phyloP scores from a whole-genome alignment of 2,329 filamentous ascomycete genomes.

The Epicoccum nigrum region DNA sequence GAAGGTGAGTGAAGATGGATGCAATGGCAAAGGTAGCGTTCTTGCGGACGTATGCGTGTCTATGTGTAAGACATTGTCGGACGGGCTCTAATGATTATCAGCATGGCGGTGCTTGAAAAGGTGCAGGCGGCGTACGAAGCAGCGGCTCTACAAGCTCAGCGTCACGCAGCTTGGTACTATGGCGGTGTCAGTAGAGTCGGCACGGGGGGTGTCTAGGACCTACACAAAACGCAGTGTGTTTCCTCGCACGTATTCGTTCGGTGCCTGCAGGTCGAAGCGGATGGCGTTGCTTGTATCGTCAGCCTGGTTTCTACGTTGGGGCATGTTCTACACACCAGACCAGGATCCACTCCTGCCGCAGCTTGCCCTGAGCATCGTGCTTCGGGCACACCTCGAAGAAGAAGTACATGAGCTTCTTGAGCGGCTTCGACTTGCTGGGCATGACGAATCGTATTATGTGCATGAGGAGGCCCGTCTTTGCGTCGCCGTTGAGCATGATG shows the following conservation, averaged over 20 bases:
- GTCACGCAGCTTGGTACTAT: conserved; percentile 84
- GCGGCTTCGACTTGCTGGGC: conserved; percentile 93
- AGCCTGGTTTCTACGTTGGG: conserved; percentile 16
- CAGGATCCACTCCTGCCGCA: conserved; percentile 99
- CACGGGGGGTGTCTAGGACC: not conserved
- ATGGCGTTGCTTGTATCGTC: conserved; percentile 80
- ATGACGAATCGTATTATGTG: conserved; percentile 99
- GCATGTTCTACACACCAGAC: conserved; percentile 73
- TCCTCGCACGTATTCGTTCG: conserved; percentile 97
- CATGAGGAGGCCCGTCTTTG: conserved; percentile 95
- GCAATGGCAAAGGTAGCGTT: conserved; percentile 95
- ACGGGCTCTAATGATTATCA: conserved; percentile 65
- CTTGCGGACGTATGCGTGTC: conserved; percentile 97
- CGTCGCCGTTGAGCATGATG: conserved; percentile 97
- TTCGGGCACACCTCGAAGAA: conserved; percentile 99
- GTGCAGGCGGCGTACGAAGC: conserved; percentile 58
- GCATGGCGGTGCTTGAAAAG: not conserved
- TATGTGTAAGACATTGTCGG: conserved; percentile 89
- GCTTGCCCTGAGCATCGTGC: conserved; percentile 86
- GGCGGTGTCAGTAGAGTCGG: conserved; percentile 22
- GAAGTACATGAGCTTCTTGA: conserved; percentile 99
- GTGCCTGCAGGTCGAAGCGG: conserved; percentile 93
- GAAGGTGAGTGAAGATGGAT: conserved; percentile 89
- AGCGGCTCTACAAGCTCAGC: conserved; percentile 95
- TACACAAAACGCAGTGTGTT: conserved; percentile 94